Conservation (phyloP, 345 rosid genomes). For the Mangifera indica region DNA sequence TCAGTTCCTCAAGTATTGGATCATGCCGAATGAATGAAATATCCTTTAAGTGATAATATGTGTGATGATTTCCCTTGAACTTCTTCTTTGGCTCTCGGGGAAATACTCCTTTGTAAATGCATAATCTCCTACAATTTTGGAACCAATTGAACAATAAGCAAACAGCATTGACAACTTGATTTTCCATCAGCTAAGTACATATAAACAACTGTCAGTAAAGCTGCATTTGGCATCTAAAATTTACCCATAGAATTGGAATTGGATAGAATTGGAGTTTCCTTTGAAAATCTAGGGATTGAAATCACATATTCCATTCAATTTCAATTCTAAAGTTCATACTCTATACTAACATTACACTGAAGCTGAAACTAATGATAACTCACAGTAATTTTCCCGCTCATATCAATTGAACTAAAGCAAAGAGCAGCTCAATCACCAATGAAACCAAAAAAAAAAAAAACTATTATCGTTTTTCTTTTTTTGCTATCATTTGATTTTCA, state of each 20-base stretch:
- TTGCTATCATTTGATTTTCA: neutral
- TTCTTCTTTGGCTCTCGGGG: constrained; percentile 96
- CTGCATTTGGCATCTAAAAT: neutral
- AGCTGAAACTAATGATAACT: neutral
- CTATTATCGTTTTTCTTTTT: too few relatives aligned
- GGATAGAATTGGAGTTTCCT: too few relatives aligned
- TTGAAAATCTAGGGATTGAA: too few relatives aligned
- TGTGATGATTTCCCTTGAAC: constrained; percentile 87
- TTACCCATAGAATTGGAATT: neutral
- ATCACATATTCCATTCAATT: too few relatives aligned
- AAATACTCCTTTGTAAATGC: constrained; percentile 80
- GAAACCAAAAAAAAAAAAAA: too few relatives aligned
- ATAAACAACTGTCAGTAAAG: neutral
- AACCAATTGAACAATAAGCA: constrained; percentile 5
- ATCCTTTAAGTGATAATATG: constrained; percentile 94
- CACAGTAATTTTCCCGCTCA: neutral
- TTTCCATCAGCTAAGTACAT: neutral
- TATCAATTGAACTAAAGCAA: neutral
- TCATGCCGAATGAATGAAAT: constrained; percentile 78
- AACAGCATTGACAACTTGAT: neutral
- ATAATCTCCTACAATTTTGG: constrained; percentile 54
- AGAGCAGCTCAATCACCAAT: too few relatives aligned
- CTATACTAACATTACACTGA: too few relatives aligned
- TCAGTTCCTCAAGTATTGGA: constrained; percentile 80
- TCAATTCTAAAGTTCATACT: too few relatives aligned